Base-by-base conservation (phyloP, 2,329 filamentous ascomycete species). In the Fusarium lyarnte region DNA sequence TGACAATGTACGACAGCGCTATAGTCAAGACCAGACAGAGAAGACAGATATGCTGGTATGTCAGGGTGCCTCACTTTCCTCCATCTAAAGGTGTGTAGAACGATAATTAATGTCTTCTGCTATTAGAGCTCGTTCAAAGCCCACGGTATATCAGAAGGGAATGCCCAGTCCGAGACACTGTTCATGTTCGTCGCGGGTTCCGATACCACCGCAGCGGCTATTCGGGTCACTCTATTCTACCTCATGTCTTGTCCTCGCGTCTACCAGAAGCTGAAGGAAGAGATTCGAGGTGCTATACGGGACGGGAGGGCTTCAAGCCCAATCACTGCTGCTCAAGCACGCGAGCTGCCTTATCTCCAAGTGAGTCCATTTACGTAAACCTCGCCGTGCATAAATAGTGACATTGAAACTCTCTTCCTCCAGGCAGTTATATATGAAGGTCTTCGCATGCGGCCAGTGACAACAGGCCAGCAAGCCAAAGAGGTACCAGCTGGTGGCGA, bases 351-450 rank as follows among this genome's bases (percentile, higher is more conserved):
- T 4, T 65, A 64, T 7, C 41, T 65, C 1, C 62, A 65, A 12
- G 62, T 63, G 0, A n/a, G 62, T 46, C 3, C 6, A 9, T 1
- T 1, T 1, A 11, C 0, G 13, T 2, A 8, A 2, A 14, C 4
- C 19, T 2, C 12, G 14, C 9, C 5, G 0, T 4, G 6, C 0
- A 6, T 3, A 3, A 8, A 8, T 31, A 12, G 2, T 23, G 4
- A 21, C 8, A 4, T 2, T 1, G 1, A 3, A 17, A 6, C 7
- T 1, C 6, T 5, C 10, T 3, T 0, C 0, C 6, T 0, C 1
- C 3, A 63, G 62, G 62, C 62, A 35, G 59, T 65, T 2, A 57
- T 64, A 1, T 64, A 64, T 17, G 59, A 65, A 47, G 62, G 62
- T 2, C 41, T 65, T 2, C 23, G 62, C 0, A 65, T 65, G 29